A percentile compares a stretch with the other conserved stretches of the same genome.
Conservation (phyloP, 2,329 filamentous ascomycete species). For the Neopestalotiopsis sp. region DNA sequence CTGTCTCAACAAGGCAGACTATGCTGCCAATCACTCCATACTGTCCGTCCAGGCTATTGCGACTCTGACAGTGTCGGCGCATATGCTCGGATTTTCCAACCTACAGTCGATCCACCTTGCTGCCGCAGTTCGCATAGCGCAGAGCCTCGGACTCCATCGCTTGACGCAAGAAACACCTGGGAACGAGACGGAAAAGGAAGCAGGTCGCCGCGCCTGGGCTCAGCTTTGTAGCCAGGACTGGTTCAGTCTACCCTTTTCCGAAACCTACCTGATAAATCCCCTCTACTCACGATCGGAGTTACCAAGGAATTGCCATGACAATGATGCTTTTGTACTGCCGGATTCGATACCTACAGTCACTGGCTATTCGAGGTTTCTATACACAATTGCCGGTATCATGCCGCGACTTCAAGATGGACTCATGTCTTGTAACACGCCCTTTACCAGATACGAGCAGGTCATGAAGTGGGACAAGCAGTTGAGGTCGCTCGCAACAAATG, state of each 20-base stretch:
- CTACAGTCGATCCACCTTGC: slow-evolving; percentile 46
- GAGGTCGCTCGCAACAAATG: slow-evolving; percentile 38
- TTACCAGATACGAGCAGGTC: slow-evolving; percentile 43
- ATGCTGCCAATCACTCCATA: slow-evolving; percentile 47
- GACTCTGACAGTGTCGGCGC: slow-evolving; percentile 53
- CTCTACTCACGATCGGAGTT: slow-evolving; percentile 39
- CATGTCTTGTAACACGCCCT: slow-evolving; percentile 37
- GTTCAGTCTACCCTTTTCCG: slow-evolving; percentile 43
- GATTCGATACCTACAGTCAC: slow-evolving; percentile 31
- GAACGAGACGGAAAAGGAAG: slow-evolving; percentile 32
- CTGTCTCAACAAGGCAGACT: slow-evolving; percentile 52
- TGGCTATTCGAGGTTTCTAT: slow-evolving; percentile 36
- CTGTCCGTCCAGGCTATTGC: slow-evolving; percentile 52
- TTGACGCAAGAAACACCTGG: slow-evolving; percentile 34
- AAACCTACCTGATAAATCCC: slow-evolving; percentile 44
- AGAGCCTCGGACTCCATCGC: slow-evolving; percentile 51
- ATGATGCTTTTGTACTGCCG: slow-evolving; percentile 30
- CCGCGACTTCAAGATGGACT: slow-evolving; percentile 39
- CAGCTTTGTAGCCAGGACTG: slow-evolving; percentile 45
- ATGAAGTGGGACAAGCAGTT: slow-evolving; percentile 40
- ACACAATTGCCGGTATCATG: slow-evolving; percentile 40
- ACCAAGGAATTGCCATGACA: slow-evolving; percentile 42
- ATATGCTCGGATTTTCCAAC: slow-evolving; percentile 53
- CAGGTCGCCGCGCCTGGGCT: slow-evolving; percentile 42
- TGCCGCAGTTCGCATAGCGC: slow-evolving; percentile 51